Evolutionary conservation across 2,329 filamentous ascomycete species (phyloP).

Genomic region (Grosmannia serpens): DNA sequence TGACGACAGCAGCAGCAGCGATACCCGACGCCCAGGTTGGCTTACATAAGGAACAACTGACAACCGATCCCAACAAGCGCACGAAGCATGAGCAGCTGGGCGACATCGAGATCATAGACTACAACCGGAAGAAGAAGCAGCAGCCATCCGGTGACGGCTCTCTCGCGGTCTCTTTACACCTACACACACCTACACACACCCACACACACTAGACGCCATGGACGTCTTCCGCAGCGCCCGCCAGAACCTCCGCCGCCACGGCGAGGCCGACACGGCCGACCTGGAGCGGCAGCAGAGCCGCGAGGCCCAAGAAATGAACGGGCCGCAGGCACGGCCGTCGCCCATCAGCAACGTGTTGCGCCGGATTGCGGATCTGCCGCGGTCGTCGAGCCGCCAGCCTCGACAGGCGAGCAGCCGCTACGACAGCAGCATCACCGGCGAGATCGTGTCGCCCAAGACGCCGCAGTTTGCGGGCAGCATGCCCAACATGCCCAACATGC

Average conservation of each 20-base stretch:
- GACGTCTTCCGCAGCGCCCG: conserved; percentile 12
- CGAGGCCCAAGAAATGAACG: not conserved
- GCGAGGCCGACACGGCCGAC: conserved; percentile 11
- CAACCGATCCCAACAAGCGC: not conserved
- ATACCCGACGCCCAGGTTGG: not conserved
- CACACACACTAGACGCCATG: conserved; percentile 4
- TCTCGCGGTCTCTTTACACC: not conserved
- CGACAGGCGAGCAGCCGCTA: conserved; percentile 16
- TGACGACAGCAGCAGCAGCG: too few species aligned
- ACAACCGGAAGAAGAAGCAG: not conserved
- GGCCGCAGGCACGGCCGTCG: conserved; percentile 3
- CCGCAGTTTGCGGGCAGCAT: conserved; percentile 27
- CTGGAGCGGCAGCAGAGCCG: conserved; percentile 14
- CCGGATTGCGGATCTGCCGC: conserved; percentile 16
- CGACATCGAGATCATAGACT: not conserved
- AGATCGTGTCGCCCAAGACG: conserved; percentile 31
- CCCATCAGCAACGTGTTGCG: conserved; percentile 13
- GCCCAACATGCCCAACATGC: conserved; percentile 25
- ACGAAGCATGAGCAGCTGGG: not conserved
- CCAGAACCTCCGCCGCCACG: conserved; percentile 10
- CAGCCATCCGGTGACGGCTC: not conserved
- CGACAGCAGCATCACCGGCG: conserved; percentile 8
- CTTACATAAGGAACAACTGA: not conserved
- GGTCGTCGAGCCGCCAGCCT: conserved; percentile 11
- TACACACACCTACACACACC: too few species aligned